Evolutionary conservation across 768 basidiomycete genomes (phyloP).

Genomic region (Sarcodon sp.): DNA sequence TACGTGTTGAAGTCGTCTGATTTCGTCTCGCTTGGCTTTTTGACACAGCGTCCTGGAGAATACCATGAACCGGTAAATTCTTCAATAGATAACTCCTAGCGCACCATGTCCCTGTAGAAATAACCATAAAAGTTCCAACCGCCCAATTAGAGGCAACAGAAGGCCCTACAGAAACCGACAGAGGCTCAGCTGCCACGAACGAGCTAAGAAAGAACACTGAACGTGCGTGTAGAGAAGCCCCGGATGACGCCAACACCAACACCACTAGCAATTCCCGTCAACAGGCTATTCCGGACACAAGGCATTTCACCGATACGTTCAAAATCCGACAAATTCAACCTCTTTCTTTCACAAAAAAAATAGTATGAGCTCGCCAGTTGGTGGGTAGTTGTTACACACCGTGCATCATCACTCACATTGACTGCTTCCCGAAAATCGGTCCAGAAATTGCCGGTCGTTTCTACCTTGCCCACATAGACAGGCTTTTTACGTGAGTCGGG

Average conservation of each 20-base stretch:
- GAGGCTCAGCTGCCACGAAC: not conserved
- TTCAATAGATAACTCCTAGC: constrained; percentile 12
- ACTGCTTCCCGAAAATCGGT: constrained; percentile 20
- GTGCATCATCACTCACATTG: constrained; percentile 11
- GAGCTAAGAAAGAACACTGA: not conserved
- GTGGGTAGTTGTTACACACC: not conserved
- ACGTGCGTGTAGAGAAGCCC: constrained; percentile 15
- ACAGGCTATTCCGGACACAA: constrained; percentile 62
- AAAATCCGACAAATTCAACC: constrained; percentile 35
- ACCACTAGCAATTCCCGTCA: constrained; percentile 73
- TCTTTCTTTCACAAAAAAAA: constrained; percentile 23
- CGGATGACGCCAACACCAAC: constrained; percentile 66
- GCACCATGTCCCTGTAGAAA: constrained; percentile 62
- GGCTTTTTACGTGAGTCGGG: constrained; percentile 5
- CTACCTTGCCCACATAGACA: constrained; percentile 13
- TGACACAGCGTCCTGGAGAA: constrained; percentile 52
- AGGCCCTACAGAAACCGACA: constrained; percentile 26
- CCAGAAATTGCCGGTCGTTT: constrained; percentile 21
- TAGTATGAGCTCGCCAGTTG: not conserved
- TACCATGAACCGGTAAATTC: not conserved
- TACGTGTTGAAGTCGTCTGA: constrained; percentile 37
- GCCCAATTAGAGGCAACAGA: constrained; percentile 72
- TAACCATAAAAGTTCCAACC: constrained; percentile 54
- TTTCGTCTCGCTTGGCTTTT: constrained; percentile 38
- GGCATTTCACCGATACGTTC: constrained; percentile 57